phyloP scores from a whole-genome alignment of 768 basidiomycete species.

The Psilocybe subaeruginosa region DNA sequence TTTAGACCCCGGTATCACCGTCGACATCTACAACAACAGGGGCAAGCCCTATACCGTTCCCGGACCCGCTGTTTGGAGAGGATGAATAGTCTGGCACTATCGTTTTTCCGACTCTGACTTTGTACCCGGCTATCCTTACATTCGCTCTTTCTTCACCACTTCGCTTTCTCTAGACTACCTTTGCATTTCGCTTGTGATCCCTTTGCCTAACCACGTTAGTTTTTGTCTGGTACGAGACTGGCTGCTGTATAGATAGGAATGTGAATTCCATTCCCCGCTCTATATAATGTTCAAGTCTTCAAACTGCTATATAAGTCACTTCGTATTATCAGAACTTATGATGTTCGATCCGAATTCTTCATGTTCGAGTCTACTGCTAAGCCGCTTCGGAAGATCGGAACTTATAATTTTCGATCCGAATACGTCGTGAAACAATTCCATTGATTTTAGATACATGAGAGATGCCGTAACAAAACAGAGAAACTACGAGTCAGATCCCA shows the following conservation, averaged over 20 bases:
- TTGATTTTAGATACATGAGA: neutral
- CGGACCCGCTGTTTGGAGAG: conserved; percentile 26
- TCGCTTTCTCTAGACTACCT: neutral
- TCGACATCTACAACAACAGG: conserved; percentile 38
- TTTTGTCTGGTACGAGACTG: conserved; percentile 2
- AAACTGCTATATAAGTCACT: too few relatives aligned
- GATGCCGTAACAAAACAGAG: neutral
- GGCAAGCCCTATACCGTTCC: conserved; percentile 31
- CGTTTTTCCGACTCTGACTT: neutral
- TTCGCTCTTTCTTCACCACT: neutral
- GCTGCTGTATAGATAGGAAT: neutral
- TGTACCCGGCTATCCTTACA: neutral
- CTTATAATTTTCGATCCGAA: too few relatives aligned
- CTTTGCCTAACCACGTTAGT: neutral
- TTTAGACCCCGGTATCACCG: conserved; percentile 36
- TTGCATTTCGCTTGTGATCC: neutral
- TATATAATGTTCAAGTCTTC: neutral
- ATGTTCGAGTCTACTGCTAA: too few relatives aligned
- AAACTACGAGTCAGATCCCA: neutral
- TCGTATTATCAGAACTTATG: too few relatives aligned
- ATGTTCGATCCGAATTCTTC: too few relatives aligned
- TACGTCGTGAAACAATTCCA: too few relatives aligned
- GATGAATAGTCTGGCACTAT: conserved; percentile 12
- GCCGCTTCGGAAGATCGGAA: too few relatives aligned
- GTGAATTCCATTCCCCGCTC: neutral